Base-by-base conservation (phyloP, 2,329 filamentous ascomycete species). In the Didymella pinodella region DNA sequence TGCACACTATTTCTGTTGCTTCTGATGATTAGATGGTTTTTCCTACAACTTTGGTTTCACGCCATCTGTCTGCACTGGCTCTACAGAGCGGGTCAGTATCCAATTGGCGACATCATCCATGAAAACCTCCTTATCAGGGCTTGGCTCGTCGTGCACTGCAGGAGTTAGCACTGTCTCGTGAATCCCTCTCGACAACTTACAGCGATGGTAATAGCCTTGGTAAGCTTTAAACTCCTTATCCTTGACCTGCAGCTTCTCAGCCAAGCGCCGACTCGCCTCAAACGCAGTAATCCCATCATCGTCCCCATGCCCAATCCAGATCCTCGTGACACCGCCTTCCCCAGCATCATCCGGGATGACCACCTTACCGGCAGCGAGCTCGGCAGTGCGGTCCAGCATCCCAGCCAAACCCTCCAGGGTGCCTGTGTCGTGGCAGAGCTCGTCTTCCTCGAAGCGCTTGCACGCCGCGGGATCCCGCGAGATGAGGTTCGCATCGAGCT, bases 281-380 rank as follows among this genome's bases (percentile, higher is more conserved):
- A 86, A 90, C 75, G 85, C 87, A 45, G 89, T 90, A 29, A 89
- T 84, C 68, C 82, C 82, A 75, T 97, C 93, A 3, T 73, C 82
- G n/a, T 88, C 90, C 7, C 93, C 93, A 77, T 96, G 92, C 0
- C 85, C 85, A 29, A 96, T 75, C 83, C 90, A 90, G 26, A 97
- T 72, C 50, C 86, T 84, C 61, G 80, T 84, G 54, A 91, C 85
- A n/a, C 75, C 85, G 75, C 71, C 78, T 60, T 83, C 81, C n/a
- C 79, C 78, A 20, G 70, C 74, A 29, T 74, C 74, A 10, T 81
- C 79, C 4, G 69, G 66, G 34, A 80, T 66, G 61, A 73, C 78
- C 29, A 87, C 77, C 49, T 80, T 82, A 2, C 88, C 89, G 6
- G 75, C 78, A 5, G 85, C 79, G 61, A 96, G 78, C 52, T 82